phyloP scores from a whole-genome alignment of 371 early-diverging fungal genomes.

The Dichotomocladium elegans region DNA sequence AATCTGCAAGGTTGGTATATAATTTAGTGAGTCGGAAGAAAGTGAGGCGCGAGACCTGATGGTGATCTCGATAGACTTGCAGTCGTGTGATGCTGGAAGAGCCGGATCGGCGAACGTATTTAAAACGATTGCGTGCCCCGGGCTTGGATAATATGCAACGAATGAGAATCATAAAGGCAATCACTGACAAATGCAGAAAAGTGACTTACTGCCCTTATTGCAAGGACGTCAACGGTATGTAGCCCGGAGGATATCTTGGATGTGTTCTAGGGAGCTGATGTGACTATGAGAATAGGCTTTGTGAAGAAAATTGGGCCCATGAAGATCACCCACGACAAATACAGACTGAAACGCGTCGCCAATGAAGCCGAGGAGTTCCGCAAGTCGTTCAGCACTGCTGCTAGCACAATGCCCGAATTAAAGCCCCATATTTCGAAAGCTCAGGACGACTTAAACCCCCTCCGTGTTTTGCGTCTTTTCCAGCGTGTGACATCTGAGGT shows the following conservation, averaged over 20 bases:
- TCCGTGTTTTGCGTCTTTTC: constrained; percentile 84
- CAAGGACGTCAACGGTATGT: constrained; percentile 72
- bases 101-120: constrained; percentile 65
- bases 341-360: constrained; percentile 70
- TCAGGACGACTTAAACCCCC: constrained; percentile 95
- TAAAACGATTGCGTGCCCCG: constrained; percentile 72
- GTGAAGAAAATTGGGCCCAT: constrained; percentile 96
- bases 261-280: too few relatives aligned
- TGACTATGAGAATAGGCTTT: constrained; percentile 37
- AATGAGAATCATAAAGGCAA: constrained; percentile 74
- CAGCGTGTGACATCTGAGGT: constrained; percentile 81
- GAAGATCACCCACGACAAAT: constrained; percentile 97
- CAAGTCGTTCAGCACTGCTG: constrained; percentile 71
- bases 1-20: constrained; percentile 87
- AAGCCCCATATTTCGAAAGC: constrained; percentile 78
- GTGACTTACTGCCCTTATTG: constrained; percentile 87
- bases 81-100: constrained; percentile 87
- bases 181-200: constrained; percentile 91
- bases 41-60: not conserved
- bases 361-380: constrained; percentile 74
- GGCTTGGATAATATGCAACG: constrained; percentile 80
- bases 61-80: constrained; percentile 66
- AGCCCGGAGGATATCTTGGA: not conserved
- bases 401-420: constrained; percentile 69
- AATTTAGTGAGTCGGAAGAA: not conserved